Base-by-base conservation (phyloP, 768 basidiomycete species). In the Xerocomellus chrysenteron region DNA sequence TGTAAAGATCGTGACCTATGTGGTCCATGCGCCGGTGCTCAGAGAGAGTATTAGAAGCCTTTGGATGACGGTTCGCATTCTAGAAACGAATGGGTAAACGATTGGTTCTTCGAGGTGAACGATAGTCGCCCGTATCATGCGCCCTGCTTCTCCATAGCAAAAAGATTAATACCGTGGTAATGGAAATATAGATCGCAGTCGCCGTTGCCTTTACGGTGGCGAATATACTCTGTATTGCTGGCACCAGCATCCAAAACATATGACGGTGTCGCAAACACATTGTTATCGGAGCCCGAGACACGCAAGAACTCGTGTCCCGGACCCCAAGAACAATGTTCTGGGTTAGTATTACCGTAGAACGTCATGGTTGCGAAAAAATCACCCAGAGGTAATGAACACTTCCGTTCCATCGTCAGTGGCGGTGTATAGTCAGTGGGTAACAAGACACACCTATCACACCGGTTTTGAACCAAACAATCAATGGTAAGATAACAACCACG, bases 41-140 rank as follows among this genome's bases (percentile, higher is more conserved):
- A 63, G 12, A 8, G 63, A 63, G 11, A 63, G 49, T 42, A 63
- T 35, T 17, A 63, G 14, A 5, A 63, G 63, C 16, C 10, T 47
- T 9, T 65, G 59, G 4, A 63, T 51, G 30, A 65, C 50, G 5
- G 50, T 30, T 10, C 60, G 63, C 64, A 65, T 65, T 45, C 63
- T 65, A 33, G 36, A 40, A 26, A 24, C 11, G 32, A 24, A 12
- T 0, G 12, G 9, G 26, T 44, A 16, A 45, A 19, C 10, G 11
- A 17, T 12, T 5, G 6, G 19, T 30, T 56, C 26, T 9, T 35
- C 24, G 16, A 43, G 28, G 14, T 35, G 39, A 32, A 28, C 13
- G 24, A n/a, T 11, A 11, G 53, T 57, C 32, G 13, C 63, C 45
- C 62, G 45, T 55, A 48, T 24, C 53, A 55, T 40, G 64, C 63